phyloP scores from a whole-genome alignment of 305 asterid species.

The Ajuga reptans region DNA sequence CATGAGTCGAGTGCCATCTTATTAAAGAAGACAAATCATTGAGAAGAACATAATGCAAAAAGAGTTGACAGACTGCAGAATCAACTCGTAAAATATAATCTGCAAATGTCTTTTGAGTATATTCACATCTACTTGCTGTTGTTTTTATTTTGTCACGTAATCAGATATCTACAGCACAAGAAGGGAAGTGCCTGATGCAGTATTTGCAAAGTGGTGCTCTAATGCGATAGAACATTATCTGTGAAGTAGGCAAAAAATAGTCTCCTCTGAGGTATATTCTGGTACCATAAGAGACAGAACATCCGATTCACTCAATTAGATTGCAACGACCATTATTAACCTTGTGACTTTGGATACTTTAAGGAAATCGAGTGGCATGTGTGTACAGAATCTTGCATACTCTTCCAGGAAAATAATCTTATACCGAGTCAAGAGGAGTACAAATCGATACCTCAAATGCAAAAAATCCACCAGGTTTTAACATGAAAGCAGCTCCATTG shows the following conservation, averaged over 20 bases:
- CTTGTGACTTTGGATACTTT: neutral
- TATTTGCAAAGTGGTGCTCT: too few relatives aligned
- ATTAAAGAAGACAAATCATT: neutral
- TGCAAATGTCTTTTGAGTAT: too few relatives aligned
- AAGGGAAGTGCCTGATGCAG: too few relatives aligned
- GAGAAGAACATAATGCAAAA: neutral
- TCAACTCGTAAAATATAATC: too few relatives aligned
- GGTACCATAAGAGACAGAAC: neutral
- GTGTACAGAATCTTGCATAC: too few relatives aligned
- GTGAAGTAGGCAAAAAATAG: too few relatives aligned
- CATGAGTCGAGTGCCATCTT: neutral
- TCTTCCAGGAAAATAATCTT: neutral
- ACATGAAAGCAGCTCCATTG: slow-evolving; percentile 56
- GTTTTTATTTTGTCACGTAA: too few relatives aligned
- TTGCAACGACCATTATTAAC: neutral
- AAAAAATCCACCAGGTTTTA: slow-evolving; percentile 72
- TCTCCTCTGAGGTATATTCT: neutral
- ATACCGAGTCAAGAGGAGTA: neutral
- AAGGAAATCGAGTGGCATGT: neutral
- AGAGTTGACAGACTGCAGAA: neutral
- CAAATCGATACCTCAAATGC: slow-evolving; percentile 64
- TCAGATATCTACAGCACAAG: too few relatives aligned
- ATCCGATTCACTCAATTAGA: neutral
- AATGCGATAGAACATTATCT: neutral
- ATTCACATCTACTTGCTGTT: too few relatives aligned